Base-by-base conservation (phyloP, 352 stramenopile genomes). In the Globisporangium apiculatum region DNA sequence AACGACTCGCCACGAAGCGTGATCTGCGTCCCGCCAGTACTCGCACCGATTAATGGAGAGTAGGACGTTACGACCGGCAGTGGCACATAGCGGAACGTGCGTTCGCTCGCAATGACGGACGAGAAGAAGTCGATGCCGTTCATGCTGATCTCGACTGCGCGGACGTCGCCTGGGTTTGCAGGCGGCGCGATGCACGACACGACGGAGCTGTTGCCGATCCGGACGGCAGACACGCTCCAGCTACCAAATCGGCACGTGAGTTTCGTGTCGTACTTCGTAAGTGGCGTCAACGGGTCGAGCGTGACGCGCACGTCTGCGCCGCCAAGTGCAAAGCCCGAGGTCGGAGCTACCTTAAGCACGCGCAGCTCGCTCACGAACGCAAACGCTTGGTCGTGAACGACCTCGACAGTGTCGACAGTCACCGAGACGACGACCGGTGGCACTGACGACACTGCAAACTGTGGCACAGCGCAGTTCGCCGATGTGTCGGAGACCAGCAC, bases 51-150 rank as follows among this genome's bases (percentile, higher is more conserved):
- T 12, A 60, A 51, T 11, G 75, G 73, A 50, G 45, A 62, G 40
- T 69, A 80, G 0, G 55, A 59, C 4, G 62, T 65, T 0, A 75
- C 53, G 36, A 47, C 64, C 4, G 69, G 69, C 5, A 51, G 51
- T 24, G 35, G 35, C 2, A 75, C 14, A 51, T 75, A 73, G 0
- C 35, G 58, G 41, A 79, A 78, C 5, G 41, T 47, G 35, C 48
- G 31, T 24, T 68, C 57, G 1, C 48, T 37, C 36, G 31, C 37
- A 15, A 37, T 50, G 6, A 12, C 8, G 1, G 68, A 36, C 9
- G 53, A 37, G 45, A 83, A 75, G 48, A 68, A 83, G 35, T 79
- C 72, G 31, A 75, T n/a, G n/a, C 60, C 64, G 42, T 85, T 85
- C 9, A 53, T 67, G 37, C 68, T 79, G 15, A 82, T 64, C 18